Evolutionary conservation across 1,139 yeast species (phyloP).

Genomic region (Yamadazyma buinensis): DNA sequence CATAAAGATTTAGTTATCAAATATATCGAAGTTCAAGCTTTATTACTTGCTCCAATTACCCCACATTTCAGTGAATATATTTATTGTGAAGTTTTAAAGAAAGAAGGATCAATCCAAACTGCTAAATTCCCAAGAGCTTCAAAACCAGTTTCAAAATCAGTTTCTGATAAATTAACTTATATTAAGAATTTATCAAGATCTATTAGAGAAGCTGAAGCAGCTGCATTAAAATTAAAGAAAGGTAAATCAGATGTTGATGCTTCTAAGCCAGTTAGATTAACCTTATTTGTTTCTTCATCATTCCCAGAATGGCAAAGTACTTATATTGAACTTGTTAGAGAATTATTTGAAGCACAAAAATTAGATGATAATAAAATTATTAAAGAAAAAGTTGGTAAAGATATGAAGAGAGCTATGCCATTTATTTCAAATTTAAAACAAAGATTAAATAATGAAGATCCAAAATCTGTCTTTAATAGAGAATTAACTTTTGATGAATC

Average conservation of each 20-base stretch:
- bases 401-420: conserved; percentile 97
- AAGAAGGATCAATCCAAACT: conserved; percentile 60
- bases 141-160: conserved; percentile 58
- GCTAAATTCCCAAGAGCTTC: conserved; percentile 76
- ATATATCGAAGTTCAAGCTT: conserved; percentile 81
- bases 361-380: conserved; percentile 60
- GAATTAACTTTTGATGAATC: conserved; percentile 79
- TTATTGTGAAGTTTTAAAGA: conserved; percentile 75
- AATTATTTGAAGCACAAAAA: conserved; percentile 62
- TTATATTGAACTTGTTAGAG: conserved; percentile 80
- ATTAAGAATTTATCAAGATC: conserved; percentile 75
- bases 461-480: conserved; percentile 80
- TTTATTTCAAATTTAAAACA: conserved; percentile 83
- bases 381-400: conserved; percentile 65
- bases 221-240: conserved; percentile 86
- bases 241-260: conserved; percentile 69
- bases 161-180: conserved; percentile 69
- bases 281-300: conserved; percentile 67
- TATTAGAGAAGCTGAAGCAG: conserved; percentile 90
- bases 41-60: conserved; percentile 86
- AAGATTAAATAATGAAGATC: conserved; percentile 64
- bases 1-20: conserved; percentile 76
- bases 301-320: conserved; percentile 97
- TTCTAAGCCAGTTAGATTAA: conserved; percentile 66
- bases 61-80: conserved; percentile 94